These are phyloP conservation scores for Aspergillus nomiae DNA, from an alignment of 2,329 filamentous ascomycete species.

Conservation along the genomic window DNA sequence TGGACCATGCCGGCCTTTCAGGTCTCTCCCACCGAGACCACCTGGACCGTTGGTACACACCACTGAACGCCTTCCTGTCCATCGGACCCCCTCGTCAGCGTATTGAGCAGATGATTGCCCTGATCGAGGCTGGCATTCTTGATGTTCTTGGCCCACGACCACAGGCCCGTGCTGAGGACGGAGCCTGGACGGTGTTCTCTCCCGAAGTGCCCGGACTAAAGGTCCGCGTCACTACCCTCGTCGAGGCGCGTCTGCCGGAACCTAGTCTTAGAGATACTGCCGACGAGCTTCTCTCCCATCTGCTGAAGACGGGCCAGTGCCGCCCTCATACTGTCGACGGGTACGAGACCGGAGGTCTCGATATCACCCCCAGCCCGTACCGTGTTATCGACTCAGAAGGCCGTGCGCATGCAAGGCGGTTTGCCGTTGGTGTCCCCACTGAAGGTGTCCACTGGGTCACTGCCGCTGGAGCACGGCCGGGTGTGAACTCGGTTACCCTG, in stretches of 20 bases:
- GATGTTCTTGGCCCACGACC: neutral
- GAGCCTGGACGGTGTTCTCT: neutral
- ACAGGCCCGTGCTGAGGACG: neutral
- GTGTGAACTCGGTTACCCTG: constrained; percentile 4
- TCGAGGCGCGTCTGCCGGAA: neutral
- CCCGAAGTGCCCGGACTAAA: neutral
- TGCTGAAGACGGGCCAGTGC: neutral
- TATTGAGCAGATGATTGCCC: constrained; percentile 7
- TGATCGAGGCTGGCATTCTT: constrained; percentile 5
- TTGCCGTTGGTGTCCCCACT: neutral
- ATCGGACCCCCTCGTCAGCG: constrained; percentile 6
- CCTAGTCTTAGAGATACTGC: neutral
- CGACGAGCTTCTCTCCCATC: neutral
- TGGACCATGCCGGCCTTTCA: neutral
- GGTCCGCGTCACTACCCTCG: neutral
- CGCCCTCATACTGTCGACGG: neutral
- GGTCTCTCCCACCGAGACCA: constrained; percentile 2
- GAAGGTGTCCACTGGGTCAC: constrained; percentile 1
- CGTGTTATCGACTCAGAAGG: neutral
- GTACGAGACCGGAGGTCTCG: neutral
- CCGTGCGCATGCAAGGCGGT: neutral
- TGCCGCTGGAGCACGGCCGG: neutral
- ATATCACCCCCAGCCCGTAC: neutral
- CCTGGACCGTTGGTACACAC: constrained; percentile 8
- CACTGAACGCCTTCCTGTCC: constrained; percentile 3